These are phyloP conservation scores for Colletotrichum sp. DNA, from an alignment of 2,329 filamentous ascomycete genomes.

Conservation along the genomic window DNA sequence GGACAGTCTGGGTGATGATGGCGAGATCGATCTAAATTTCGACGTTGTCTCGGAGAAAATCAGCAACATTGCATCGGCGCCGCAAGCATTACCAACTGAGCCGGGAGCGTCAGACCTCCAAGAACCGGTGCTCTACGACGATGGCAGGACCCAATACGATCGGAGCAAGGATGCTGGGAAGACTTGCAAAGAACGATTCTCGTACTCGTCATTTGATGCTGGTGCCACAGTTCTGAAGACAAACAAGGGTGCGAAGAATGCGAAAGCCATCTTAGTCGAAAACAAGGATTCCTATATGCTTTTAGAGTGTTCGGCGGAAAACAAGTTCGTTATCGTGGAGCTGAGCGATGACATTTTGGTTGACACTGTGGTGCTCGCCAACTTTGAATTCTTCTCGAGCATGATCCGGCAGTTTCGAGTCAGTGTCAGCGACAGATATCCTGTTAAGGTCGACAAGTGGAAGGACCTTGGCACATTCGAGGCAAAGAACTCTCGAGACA, in stretches of 20 bases:
- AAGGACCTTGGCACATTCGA: constrained; percentile 87
- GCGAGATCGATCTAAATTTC: constrained; percentile 74
- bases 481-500: constrained; percentile 88
- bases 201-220: constrained; percentile 96
- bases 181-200: constrained; percentile 97
- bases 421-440: constrained; percentile 93
- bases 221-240: constrained; percentile 93
- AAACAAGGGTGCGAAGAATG: constrained; percentile 83
- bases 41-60: constrained; percentile 53
- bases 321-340: constrained; percentile 95
- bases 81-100: constrained; percentile 8
- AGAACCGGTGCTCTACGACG: constrained; percentile 50
- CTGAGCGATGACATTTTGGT: constrained; percentile 86
- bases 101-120: constrained; percentile 25
- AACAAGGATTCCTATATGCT: constrained; percentile 99
- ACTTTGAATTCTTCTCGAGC: constrained; percentile 99
- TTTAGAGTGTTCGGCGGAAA: constrained; percentile 82
- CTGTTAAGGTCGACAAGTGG: constrained; percentile 92
- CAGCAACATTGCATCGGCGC: constrained; percentile 19
- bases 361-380: constrained; percentile 95
- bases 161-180: constrained; percentile 93
- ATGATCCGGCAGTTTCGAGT: constrained; percentile 92
- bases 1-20: constrained; percentile 84
- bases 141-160: constrained; percentile 58
- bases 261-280: constrained; percentile 88